Evolutionary conservation across 2,329 filamentous ascomycete species (phyloP), one percentile per base, ranked within the genome.

Genomic region (Xylariaceae sp.): DNA sequence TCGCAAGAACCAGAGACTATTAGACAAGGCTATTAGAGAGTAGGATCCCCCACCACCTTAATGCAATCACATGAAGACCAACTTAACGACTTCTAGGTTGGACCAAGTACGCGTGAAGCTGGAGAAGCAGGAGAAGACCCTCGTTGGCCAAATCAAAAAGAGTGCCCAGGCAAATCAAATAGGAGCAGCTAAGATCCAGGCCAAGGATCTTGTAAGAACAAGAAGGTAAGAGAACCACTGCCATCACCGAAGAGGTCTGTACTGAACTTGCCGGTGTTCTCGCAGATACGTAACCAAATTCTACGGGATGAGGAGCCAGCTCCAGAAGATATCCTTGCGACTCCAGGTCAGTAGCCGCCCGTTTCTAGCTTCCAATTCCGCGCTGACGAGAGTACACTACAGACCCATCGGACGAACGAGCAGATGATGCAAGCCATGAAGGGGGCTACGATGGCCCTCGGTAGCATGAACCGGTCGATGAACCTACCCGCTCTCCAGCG

Each of bases 391-490:
- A 50, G 40, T 18, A 1, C 44, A 40, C 44, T 42, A 18, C 68
- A 96, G 91, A 99, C 95, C 48, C 93, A 98, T 63, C 88, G 95
- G 63, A 97, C 93, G 65, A 99, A 99, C 75, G 95, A 99, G 74
- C 93, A 98, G 76, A 99, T 99, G 95, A 97, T 97, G 93, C 91
- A 96, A 75, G 95, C 93, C 7, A 98, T 99, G 95, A 99, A 97
- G 76, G 95, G 95, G 32, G 95, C 95, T 3, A 98, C 95, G 1
- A 87, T 89, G 75, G 88, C 96, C 2, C 80, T 99, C 7, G 92
- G 93, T 52, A 96, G 90, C 77, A 99, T 99, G 95, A 99, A 99
- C 75, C 85, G 90, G 63, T 91, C 91, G 62, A 98, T 98, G 93
- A 98, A 99, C 71, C 85, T 99, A 2, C 95, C 95, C 0, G 92